A percentile compares a stretch with the other conserved stretches of the same genome.
These are phyloP conservation scores for Amanita pallidorosea DNA, from an alignment of 768 basidiomycete genomes.

Conservation along the genomic window DNA sequence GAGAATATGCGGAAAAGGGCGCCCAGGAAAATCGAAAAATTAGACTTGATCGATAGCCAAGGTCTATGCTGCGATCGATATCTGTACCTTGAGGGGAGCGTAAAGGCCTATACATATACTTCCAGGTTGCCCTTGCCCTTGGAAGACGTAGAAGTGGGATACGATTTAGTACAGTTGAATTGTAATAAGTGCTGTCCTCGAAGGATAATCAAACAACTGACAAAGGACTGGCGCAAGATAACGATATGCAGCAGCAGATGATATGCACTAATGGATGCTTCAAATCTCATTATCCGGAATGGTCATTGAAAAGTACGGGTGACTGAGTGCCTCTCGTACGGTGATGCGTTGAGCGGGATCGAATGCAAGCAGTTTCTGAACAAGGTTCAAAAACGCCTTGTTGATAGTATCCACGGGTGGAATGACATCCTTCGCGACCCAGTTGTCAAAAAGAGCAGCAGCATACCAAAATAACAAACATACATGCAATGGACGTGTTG, in stretches of 20 bases:
- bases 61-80: slow-evolving; percentile 1
- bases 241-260: slow-evolving; percentile 14
- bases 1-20: neutral
- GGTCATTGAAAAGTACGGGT: slow-evolving; percentile 72
- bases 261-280: slow-evolving; percentile 11
- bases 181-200: slow-evolving; percentile 16
- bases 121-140: slow-evolving; percentile 1
- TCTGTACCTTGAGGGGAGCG: slow-evolving; percentile 1
- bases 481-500: slow-evolving; percentile 70
- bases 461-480: slow-evolving; percentile 1
- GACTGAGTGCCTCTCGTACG: slow-evolving; percentile 78
- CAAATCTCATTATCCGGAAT: slow-evolving; percentile 57
- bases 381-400: slow-evolving; percentile 77
- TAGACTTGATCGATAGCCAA: slow-evolving; percentile 3
- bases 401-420: slow-evolving; percentile 65
- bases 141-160: slow-evolving; percentile 7
- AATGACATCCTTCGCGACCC: slow-evolving; percentile 61
- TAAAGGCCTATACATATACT: slow-evolving; percentile 4
- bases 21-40: neutral
- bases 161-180: slow-evolving; percentile 13
- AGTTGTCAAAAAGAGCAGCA: slow-evolving; percentile 6
- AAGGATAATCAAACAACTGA: slow-evolving; percentile 11
- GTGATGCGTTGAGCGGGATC: slow-evolving; percentile 84
- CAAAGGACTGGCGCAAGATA: slow-evolving; percentile 14
- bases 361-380: slow-evolving; percentile 78